Percentiles rank a stretch among this genome's conserved stretches.
Evolutionary conservation across 2,329 filamentous ascomycete species (phyloP).

Genomic region (Ophiosphaerella narmari): DNA sequence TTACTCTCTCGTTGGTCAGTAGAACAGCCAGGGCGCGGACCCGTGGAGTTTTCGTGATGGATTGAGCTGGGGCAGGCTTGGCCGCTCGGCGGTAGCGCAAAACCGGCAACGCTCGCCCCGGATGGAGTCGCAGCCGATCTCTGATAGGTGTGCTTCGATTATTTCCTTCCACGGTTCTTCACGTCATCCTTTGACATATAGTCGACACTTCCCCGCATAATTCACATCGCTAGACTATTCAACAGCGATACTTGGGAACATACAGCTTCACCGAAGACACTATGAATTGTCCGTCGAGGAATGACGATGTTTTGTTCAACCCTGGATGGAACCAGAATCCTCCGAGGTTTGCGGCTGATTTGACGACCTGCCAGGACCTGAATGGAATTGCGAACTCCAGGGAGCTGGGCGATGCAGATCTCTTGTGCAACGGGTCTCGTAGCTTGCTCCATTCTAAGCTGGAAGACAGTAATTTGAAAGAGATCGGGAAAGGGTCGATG

Average conservation of each 20-base stretch:
- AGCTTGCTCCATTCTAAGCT: conserved; percentile 16
- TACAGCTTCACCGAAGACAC: not conserved
- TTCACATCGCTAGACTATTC: not conserved
- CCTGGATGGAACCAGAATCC: conserved; percentile 40
- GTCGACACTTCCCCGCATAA: not conserved
- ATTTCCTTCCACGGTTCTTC: conserved; percentile 12
- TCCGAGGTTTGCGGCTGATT: conserved; percentile 35
- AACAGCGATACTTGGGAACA: not conserved
- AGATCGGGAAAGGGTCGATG: conserved; percentile 19
- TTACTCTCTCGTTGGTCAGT: not conserved
- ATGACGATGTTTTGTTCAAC: conserved; percentile 30
- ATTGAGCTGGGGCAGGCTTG: not conserved
- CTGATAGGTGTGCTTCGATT: not conserved
- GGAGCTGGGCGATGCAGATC: conserved; percentile 32
- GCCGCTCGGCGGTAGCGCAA: not conserved
- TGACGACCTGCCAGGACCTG: conserved; percentile 37
- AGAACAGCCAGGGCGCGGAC: not conserved
- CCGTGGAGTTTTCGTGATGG: conserved; percentile 1
- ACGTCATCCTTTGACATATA: conserved; percentile 20
- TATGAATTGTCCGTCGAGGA: conserved; percentile 42
- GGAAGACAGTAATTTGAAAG: conserved; percentile 19
- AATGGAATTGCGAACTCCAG: conserved; percentile 39
- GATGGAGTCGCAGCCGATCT: too few relatives aligned
- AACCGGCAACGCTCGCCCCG: not conserved
- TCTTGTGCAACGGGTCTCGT: conserved; percentile 14